Base-by-base conservation (phyloP, 805 yeast species). In the Candida alai region DNA sequence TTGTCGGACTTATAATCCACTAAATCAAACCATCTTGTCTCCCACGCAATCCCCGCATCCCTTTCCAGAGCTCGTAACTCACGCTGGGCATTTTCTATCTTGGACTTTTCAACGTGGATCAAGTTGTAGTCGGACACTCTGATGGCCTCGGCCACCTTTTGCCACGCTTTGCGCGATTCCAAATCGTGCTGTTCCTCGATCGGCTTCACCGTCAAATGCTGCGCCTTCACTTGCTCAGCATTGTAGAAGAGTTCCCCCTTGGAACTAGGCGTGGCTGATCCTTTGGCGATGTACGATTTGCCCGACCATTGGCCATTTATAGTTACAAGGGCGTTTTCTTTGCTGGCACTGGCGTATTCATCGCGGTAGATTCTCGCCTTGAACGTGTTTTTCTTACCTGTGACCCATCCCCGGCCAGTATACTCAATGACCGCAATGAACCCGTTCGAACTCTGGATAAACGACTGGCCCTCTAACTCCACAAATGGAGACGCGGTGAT, bases 261-360 rank as follows among this genome's bases (percentile, higher is more conserved):
- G 24, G 69, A 52, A 3, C 70, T 39, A 13, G 68, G 67, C 7
- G 76, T 57, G 17, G 63, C 53, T 6, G 67, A 49, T 39, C 87
- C 89, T 54, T 74, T 72, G 42, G 62, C 65, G 44, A 85, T 78
- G 48, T 66, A 71, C 12, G 90, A 82, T 44, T 66, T 65, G 20
- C 82, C 90, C 11, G 93, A 80, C 98, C 97, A 93, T 66, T 88
- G 97, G 30, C 98, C 98, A 30, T 68, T 51, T 40, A 93, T 80
- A 11, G 95, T 84, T 62, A 75, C 84, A 36, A 87, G 61, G 1
- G 94, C 85, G 40, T 78, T 76, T 21, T 73, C 76, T 44, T 74
- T 75, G 36, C 65, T 53, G 9, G 70, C 60, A 21, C 73, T 66
- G n/a, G 73, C 65, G 18, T 62, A 60, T 33, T 58, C 50, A 52